Evolutionary conservation across 1,284 basidiomycete species (phyloP).

Genomic region (Ganoderma lucidum): DNA sequence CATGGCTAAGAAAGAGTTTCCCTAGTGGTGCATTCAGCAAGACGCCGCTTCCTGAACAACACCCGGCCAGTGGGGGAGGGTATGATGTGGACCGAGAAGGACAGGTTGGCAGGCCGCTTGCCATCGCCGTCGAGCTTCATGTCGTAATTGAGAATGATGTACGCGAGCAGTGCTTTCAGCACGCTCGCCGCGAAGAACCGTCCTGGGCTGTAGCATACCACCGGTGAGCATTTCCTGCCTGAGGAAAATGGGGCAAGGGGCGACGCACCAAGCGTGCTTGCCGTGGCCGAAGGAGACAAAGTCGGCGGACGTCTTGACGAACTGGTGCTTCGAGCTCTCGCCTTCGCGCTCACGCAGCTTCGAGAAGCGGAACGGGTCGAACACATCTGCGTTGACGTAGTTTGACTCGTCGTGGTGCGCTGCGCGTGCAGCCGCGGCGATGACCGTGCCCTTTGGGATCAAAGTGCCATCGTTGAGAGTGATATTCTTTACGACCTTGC

Average conservation of each 20-base stretch:
- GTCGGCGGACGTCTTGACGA: conserved; percentile 43
- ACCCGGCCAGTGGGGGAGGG: conserved; percentile 12
- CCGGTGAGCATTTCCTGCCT: neutral
- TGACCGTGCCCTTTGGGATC: conserved; percentile 51
- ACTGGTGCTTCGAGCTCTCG: conserved; percentile 36
- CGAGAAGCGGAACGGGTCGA: conserved; percentile 56
- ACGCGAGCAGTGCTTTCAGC: conserved; percentile 54
- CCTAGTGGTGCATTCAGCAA: neutral
- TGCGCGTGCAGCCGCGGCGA: conserved; percentile 48
- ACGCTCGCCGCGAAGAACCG: conserved; percentile 55
- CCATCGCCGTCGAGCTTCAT: conserved; percentile 20
- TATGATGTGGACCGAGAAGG: neutral
- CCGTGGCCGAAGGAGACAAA: conserved; percentile 39
- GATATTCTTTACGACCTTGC: conserved; percentile 42
- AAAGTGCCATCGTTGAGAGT: conserved; percentile 51
- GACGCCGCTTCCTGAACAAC: conserved; percentile 19
- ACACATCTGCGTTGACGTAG: conserved; percentile 49
- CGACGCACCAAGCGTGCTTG: conserved; percentile 35
- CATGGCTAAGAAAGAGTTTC: too few relatives aligned
- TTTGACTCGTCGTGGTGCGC: conserved; percentile 50
- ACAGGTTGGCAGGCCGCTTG: conserved; percentile 10
- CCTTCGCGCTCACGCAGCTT: conserved; percentile 44
- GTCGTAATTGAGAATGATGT: conserved; percentile 54
- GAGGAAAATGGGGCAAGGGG: neutral
- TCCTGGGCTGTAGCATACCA: conserved; percentile 43